phyloP scores from a whole-genome alignment of 306 rosid species.

The Pyrus pyrifolia region DNA sequence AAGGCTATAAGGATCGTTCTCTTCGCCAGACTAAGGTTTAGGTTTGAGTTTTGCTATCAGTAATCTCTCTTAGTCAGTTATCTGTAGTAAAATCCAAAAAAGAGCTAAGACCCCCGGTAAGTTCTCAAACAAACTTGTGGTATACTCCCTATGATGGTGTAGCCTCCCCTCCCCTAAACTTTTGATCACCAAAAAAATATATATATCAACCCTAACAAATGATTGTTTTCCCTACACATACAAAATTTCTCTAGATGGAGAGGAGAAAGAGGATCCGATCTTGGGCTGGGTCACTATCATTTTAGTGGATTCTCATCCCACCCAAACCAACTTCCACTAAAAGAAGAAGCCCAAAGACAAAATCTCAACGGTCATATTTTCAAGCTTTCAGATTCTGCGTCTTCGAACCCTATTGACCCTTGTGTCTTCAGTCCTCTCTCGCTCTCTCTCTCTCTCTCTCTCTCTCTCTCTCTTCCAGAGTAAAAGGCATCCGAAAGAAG shows the following conservation, averaged over 20 bases:
- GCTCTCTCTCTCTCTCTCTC: neutral
- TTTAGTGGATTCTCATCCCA: neutral
- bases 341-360: neutral
- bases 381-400: slow-evolving; percentile 11
- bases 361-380: slow-evolving; percentile 23
- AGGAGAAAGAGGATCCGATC: too few relatives aligned
- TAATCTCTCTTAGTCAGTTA: rapidly evolving
- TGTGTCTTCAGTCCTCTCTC: neutral
- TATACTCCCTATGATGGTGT: too few relatives aligned
- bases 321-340: neutral
- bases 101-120: rapidly evolving
- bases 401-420: neutral
- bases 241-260: too few relatives aligned
- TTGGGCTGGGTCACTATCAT: neutral
- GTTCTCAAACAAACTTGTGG: too few relatives aligned
- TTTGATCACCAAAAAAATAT: too few relatives aligned
- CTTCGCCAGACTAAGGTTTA: too few relatives aligned
- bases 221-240: too few relatives aligned
- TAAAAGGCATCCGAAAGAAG: slow-evolving; percentile 24
- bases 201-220: too few relatives aligned
- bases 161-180: too few relatives aligned
- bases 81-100: too few relatives aligned
- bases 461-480: neutral
- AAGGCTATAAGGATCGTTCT: too few relatives aligned
- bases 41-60: too few relatives aligned